Evolutionary conservation across 2,329 filamentous ascomycete genomes (phyloP).

Genomic region (Elsinoe fawcettii): DNA sequence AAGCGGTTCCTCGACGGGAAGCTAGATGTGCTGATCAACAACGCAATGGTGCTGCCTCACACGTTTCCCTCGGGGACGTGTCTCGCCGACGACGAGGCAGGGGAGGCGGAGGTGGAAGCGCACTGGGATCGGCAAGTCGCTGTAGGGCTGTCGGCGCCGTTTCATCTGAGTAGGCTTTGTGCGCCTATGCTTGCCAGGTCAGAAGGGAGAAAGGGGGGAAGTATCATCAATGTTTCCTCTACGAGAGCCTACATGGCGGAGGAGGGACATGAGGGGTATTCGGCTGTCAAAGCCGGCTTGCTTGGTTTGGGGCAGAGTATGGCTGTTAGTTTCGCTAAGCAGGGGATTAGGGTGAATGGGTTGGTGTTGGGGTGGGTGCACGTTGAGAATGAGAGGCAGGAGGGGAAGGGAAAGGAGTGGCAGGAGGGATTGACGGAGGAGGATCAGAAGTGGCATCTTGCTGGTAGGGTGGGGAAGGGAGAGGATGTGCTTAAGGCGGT

Average conservation of each 20-base stretch:
- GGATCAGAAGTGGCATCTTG: conserved; percentile 44
- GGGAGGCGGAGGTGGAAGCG: conserved; percentile 13
- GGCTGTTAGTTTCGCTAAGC: conserved; percentile 39
- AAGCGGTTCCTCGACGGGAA: conserved; percentile 29
- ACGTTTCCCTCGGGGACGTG: conserved; percentile 9
- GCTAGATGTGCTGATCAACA: conserved; percentile 39
- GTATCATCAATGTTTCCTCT: conserved; percentile 43
- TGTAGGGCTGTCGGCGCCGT: conserved; percentile 30
- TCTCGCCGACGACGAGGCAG: conserved; percentile 10
- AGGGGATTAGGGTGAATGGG: conserved; percentile 41
- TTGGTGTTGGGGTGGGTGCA: conserved; percentile 48
- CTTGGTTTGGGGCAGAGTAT: conserved; percentile 44
- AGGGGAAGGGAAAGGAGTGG: conserved; percentile 40
- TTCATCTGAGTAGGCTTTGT: conserved; percentile 18
- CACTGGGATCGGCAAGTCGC: conserved; percentile 19
- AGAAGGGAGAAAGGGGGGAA: conserved; percentile 12
- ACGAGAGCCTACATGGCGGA: conserved; percentile 45
- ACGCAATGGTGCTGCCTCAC: conserved; percentile 26
- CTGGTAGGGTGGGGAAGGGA: conserved; percentile 43
- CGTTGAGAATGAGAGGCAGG: conserved; percentile 37
- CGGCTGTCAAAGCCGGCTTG: conserved; percentile 44
- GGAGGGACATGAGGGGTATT: conserved; percentile 44
- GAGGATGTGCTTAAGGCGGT: conserved; percentile 39
- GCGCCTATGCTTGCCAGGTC: conserved; percentile 23
- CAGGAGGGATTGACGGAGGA: conserved; percentile 39